Evolutionary conservation across 768 basidiomycete species (phyloP), one percentile per base, ranked within the genome.

Genomic region (Filobasidium wieringae): DNA sequence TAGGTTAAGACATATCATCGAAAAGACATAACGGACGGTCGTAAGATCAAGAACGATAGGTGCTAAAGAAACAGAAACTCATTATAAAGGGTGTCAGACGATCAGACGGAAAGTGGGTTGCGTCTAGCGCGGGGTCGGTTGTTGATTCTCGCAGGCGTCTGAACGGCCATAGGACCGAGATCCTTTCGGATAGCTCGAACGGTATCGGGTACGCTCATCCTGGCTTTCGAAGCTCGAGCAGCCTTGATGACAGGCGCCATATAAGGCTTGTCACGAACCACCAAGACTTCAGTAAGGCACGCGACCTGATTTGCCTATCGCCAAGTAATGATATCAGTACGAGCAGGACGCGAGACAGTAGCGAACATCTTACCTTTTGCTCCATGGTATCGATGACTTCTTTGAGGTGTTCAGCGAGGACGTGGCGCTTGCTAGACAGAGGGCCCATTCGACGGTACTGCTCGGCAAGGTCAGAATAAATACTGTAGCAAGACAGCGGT

Each of bases 321-420:
- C 29, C 19, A 19, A 22, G 55, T 5, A 2, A 19, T 17, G 24
- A 7, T 3, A 34, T 45, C 55, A 57, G 45, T 39, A 14, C 27
- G 22, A 36, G 30, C 51, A 24, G 7, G 17, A 26, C 27, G 4
- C 2, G 1, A 30, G 17, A 31, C 24, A n/a, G 39, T 19, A 7
- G 36, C 17, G 32, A 29, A 30, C 36, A 29, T 51, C 72, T 66
- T 58, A 87, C 91, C 85, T 92, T 96, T 66, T 84, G 82, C 67
- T 97, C 95, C 36, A 99, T 78, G 43, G 86, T 78, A 70, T 93
- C 88, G 47, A 97, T 88, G 7, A 96, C 88, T 66, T 95, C 89
- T 31, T 81, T 83, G 55, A 99, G 77, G 70, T 93, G 93, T 57
- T 82, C 81, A 0, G 92, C 90, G 19, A 96, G 78, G n/a, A 85